Percentiles rank a stretch among this genome's conserved stretches.
These are phyloP conservation scores for Colletotrichum sp. DNA, from an alignment of 2,329 filamentous ascomycete species.

Conservation along the genomic window DNA sequence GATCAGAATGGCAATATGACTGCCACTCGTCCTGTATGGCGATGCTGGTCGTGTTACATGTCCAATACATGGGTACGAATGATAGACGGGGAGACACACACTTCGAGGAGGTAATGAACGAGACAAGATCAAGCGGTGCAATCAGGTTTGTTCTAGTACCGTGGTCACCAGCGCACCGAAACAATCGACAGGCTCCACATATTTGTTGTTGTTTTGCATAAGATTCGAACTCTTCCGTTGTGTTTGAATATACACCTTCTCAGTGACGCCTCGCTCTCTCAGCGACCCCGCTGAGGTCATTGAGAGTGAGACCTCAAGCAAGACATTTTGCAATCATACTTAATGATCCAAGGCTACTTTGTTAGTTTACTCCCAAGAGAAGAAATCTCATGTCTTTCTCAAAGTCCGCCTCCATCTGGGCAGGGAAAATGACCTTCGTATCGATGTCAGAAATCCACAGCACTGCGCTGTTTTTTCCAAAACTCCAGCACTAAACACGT, in stretches of 20 bases:
- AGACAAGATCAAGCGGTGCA: too few species aligned
- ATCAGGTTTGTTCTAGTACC: too few species aligned
- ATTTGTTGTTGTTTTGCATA: too few species aligned
- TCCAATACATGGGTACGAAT: too few species aligned
- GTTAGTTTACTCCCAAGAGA: not conserved
- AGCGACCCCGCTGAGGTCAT: not conserved
- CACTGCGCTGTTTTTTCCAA: not conserved
- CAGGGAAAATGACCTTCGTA: not conserved
- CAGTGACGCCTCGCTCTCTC: not conserved
- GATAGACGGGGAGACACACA: too few species aligned
- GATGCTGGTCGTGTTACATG: too few species aligned
- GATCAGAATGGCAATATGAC: too few species aligned
- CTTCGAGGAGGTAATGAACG: too few species aligned
- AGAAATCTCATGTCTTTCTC: fast-evolving
- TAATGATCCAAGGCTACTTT: not conserved
- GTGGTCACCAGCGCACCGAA: too few species aligned
- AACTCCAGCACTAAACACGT: not conserved
- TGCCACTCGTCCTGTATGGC: too few species aligned
- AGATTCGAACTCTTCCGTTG: too few species aligned
- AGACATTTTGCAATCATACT: not conserved
- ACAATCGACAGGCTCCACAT: too few species aligned
- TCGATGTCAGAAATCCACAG: not conserved
- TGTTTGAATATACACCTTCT: not conserved
- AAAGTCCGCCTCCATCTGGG: fast-evolving
- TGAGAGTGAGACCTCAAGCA: fast-evolving